Percentiles rank a stretch among this genome's conserved stretches.
These are phyloP conservation scores for Kazachstania sp. DNA, from an alignment of 1,139 yeast species.

Conservation along the genomic window DNA sequence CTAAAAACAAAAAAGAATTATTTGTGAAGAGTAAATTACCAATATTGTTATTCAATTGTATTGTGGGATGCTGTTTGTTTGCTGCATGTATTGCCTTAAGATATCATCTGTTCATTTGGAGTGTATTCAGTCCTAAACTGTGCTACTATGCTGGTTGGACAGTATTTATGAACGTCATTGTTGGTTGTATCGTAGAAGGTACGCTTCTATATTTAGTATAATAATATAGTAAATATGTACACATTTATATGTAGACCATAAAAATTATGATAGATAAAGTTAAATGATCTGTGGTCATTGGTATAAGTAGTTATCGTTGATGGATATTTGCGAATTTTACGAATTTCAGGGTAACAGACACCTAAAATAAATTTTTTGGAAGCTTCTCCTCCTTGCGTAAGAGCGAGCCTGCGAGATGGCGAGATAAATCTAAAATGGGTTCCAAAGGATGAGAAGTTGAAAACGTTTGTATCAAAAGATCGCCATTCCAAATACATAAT, in stretches of 20 bases:
- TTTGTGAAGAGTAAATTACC: slow-evolving; percentile 15
- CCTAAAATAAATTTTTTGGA: no score
- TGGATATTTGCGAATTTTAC: no score
- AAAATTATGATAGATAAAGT: background rate
- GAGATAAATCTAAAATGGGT: no score
- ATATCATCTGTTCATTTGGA: slow-evolving; percentile 90
- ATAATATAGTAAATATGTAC: background rate
- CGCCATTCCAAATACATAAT: no score
- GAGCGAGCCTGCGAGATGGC: no score
- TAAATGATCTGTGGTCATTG: background rate
- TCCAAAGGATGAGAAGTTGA: no score
- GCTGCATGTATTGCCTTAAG: slow-evolving; percentile 67
- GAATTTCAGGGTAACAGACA: no score
- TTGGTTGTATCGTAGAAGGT: slow-evolving; percentile 22
- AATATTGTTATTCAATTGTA: slow-evolving; percentile 43
- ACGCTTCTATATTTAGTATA: background rate
- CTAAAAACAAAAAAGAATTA: slow-evolving; percentile 25
- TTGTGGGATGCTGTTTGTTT: slow-evolving; percentile 51
- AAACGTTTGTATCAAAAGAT: no score
- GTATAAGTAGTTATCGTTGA: no score
- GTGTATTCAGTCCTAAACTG: slow-evolving; percentile 90
- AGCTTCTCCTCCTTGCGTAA: no score
- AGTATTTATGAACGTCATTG: slow-evolving; percentile 37
- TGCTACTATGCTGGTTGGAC: slow-evolving; percentile 78
- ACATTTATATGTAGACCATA: background rate